Base-by-base conservation (phyloP, 2,329 filamentous ascomycete species). In the Monosporascus sp. region DNA sequence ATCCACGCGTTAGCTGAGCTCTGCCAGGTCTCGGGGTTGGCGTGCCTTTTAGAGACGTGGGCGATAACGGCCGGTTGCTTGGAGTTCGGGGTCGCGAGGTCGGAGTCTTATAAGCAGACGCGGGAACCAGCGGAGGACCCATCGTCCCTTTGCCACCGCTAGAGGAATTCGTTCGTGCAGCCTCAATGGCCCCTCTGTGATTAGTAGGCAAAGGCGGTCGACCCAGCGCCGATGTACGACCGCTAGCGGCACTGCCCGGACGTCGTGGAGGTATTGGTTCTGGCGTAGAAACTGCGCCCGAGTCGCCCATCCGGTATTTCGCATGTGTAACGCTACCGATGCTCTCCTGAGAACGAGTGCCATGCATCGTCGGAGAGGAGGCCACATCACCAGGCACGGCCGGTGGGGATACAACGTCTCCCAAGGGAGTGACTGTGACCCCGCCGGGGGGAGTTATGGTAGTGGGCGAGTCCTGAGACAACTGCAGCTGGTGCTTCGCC, bases 81-180 rank as follows among this genome's bases (percentile, higher is more conserved):
- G 86, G 85, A 1, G 86, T 89, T 48, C 76, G 76, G 15, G 86
- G 85, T 44, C 82, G 76, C 51, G 72, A 71, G 37, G 70, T 65
- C 8, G 70, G 60, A 54, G 72, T 79, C 59, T 62, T 71, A 67
- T 75, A 72, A 2, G 87, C 88, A 54, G 90, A 96, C 47, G 91
- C 90, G 34, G 92, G 90, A 62, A 89, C 79, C 42, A 83, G 69
- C n/a, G 93, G 93, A 47, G 93, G 93, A 3, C 88, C 90, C 92
- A 97, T 97, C 18, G 62, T 69, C 38, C 71, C 73, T 60, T 69
- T 73, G 39, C 65, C 66, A 61, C 76, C 67, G 65, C 79, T 63
- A 56, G 78, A 72, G 5, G 82, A 83, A 22, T 74, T 73, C 27
- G 79, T 77, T 56, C 84, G 85, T 39, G 89, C 90, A 48, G 90